Base-by-base conservation (phyloP, 2,329 filamentous ascomycete genomes). In the Fusarium secorum region DNA sequence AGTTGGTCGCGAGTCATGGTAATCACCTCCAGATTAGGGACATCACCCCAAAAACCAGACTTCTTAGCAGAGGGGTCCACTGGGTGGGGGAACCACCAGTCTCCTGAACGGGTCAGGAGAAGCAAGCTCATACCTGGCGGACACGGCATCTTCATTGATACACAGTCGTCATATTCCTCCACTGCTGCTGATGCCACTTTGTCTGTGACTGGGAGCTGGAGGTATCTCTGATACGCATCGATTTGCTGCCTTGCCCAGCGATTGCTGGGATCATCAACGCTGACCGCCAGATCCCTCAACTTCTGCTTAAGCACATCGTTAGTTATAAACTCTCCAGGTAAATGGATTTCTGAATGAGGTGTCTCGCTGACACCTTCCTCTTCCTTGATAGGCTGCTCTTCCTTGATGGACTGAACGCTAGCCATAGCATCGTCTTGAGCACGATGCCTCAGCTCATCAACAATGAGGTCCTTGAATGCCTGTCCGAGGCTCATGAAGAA, bases 261-360 rank as follows among this genome's bases (percentile, higher is more conserved):
- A 26, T 4, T 15, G 18, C 9, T 24, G 13, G 33, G 13, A 9
- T 15, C 17, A 4, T 35, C 18, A 9, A 15, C 5, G 9, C 1
- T 20, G 22, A 9, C 22, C 7, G 1, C 22, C 7, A 11, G 17
- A 7, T 20, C 32, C 2, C 22, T 4, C 4, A 20, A 51, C 18
- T 10, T 3, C 7, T 26, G 32, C 13, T 36, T 24, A 6, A 33
- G 48, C 9, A 9, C 22, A 3, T 49, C 8, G 11, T 24, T 20
- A n/a, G 22, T 20, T 7, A 17, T 11, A 3, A 20, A 20, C 18
- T n/a, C 32, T 15, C 14, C 9, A 7, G 14, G 17, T n/a, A 6
- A 9, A 26, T 15, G 22, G 11, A 11, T 0, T 2, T 14, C 3
- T 1, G 22, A 6, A 15, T 6, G n/a, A 20, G 17, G n/a, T 33